Conservation (phyloP, 306 rosid species). For the Luffa acutangula region DNA sequence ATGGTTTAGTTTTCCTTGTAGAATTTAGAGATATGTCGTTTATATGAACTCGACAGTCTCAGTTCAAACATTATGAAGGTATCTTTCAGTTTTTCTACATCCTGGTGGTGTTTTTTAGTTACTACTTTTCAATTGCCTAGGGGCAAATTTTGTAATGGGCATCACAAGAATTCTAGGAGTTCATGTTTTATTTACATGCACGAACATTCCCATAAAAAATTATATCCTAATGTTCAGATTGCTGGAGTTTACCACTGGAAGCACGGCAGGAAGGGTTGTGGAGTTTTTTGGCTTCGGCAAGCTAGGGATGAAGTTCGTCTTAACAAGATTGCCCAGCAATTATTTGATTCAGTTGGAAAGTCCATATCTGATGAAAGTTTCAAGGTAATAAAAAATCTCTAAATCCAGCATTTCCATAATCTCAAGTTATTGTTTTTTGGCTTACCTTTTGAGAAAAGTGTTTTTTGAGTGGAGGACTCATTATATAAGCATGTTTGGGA, state of each 20-base stretch:
- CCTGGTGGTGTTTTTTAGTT: neutral
- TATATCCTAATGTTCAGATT: constrained; percentile 34
- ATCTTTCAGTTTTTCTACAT: neutral
- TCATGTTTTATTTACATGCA: neutral
- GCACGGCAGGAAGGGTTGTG: constrained; percentile 85
- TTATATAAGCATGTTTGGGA: neutral
- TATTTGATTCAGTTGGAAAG: constrained; percentile 89
- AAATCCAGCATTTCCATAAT: neutral
- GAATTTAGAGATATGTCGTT: constrained; percentile 87
- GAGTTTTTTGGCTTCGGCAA: constrained; percentile 91
- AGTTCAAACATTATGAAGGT: constrained; percentile 85
- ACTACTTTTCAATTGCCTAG: neutral
- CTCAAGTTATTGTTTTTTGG: neutral
- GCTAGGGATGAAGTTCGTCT: constrained; percentile 75
- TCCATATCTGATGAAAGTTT: constrained; percentile 87
- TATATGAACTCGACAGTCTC: constrained; percentile 58
- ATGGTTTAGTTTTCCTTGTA: constrained; percentile 25
- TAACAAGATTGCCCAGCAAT: constrained; percentile 71
- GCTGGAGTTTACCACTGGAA: constrained; percentile 93
- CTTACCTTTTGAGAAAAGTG: neutral
- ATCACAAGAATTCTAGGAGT: neutral
- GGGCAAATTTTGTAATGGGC: neutral
- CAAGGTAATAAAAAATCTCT: constrained; percentile 32
- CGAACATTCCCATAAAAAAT: neutral
- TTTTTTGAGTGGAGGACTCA: neutral